phyloP scores from a whole-genome alignment of 2,329 filamentous ascomycete species.

The Microsporum canis region DNA sequence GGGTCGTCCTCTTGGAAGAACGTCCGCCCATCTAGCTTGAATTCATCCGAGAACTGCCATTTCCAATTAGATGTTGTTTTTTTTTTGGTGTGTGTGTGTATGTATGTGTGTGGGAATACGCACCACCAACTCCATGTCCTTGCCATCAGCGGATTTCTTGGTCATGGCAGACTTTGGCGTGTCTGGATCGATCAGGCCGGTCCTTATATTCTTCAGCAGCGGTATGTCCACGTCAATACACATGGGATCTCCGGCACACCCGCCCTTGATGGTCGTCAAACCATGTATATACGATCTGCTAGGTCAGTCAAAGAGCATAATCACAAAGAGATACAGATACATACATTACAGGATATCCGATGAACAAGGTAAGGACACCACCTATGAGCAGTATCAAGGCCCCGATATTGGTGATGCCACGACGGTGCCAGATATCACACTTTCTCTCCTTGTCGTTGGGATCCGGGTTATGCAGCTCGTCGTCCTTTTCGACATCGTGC shows the following conservation, averaged over 20 bases:
- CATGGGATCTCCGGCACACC: slow-evolving; percentile 30
- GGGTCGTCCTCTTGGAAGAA: slow-evolving; percentile 62
- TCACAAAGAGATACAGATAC: slow-evolving; percentile 21
- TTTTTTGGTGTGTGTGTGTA: background rate
- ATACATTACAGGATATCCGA: slow-evolving; percentile 59
- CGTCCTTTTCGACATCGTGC: slow-evolving; percentile 63
- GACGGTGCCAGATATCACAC: slow-evolving; percentile 53
- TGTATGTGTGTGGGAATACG: background rate
- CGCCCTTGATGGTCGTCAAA: background rate
- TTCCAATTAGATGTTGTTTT: background rate
- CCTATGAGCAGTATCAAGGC: slow-evolving; percentile 49
- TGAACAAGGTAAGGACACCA: slow-evolving; percentile 54
- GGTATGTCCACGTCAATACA: slow-evolving; percentile 43
- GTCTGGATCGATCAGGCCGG: slow-evolving; percentile 54
- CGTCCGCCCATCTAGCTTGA: slow-evolving; percentile 54
- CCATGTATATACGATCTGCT: background rate
- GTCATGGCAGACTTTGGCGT: slow-evolving; percentile 49
- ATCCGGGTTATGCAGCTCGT: slow-evolving; percentile 60
- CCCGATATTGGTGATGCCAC: slow-evolving; percentile 55
- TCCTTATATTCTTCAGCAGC: slow-evolving; percentile 50
- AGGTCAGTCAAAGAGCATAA: background rate
- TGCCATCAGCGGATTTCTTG: slow-evolving; percentile 48
- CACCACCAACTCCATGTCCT: slow-evolving; percentile 52
- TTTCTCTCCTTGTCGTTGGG: slow-evolving; percentile 51
- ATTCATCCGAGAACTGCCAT: slow-evolving; percentile 56